Percentiles rank a stretch among this genome's conserved stretches.
These are phyloP conservation scores for Pisolithus thermaeus DNA, from an alignment of 1,284 basidiomycete genomes.

Conservation along the genomic window DNA sequence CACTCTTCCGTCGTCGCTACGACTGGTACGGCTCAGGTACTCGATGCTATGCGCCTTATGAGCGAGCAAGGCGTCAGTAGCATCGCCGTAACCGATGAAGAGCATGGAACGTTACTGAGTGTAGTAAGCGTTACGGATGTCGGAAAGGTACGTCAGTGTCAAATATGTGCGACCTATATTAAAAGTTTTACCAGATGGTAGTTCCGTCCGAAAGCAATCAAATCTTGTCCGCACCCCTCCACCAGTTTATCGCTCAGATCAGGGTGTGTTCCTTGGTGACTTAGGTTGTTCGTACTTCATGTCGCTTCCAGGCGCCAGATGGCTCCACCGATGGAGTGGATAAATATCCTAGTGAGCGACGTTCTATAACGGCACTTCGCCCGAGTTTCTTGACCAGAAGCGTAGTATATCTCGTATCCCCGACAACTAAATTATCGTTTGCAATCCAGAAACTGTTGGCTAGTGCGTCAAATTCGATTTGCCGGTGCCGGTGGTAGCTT, in stretches of 20 bases:
- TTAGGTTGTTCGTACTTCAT: not conserved
- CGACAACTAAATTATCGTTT: slow-evolving; percentile 55
- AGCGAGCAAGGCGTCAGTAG: slow-evolving; percentile 76
- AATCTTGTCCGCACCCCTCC: slow-evolving; percentile 56
- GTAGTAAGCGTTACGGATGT: slow-evolving; percentile 76
- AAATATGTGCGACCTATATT: not conserved
- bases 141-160: slow-evolving; percentile 45
- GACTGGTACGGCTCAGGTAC: slow-evolving; percentile 49
- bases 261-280: slow-evolving; percentile 39
- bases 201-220: slow-evolving; percentile 72
- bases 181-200: slow-evolving; percentile 43
- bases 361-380: not conserved
- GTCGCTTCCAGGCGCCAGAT: slow-evolving; percentile 46
- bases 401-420: slow-evolving; percentile 67
- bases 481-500: not conserved
- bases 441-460: slow-evolving; percentile 73
- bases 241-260: slow-evolving; percentile 62
- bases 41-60: slow-evolving; percentile 77
- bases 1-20: slow-evolving; percentile 56
- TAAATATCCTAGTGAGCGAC: slow-evolving; percentile 57
- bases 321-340: slow-evolving; percentile 69
- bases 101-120: slow-evolving; percentile 50
- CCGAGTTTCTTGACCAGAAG: not conserved
- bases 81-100: slow-evolving; percentile 66
- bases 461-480: slow-evolving; percentile 41